Evolutionary conservation across 73 alveolate genomes (phyloP).

Genomic region (Uronychia binucleata): DNA sequence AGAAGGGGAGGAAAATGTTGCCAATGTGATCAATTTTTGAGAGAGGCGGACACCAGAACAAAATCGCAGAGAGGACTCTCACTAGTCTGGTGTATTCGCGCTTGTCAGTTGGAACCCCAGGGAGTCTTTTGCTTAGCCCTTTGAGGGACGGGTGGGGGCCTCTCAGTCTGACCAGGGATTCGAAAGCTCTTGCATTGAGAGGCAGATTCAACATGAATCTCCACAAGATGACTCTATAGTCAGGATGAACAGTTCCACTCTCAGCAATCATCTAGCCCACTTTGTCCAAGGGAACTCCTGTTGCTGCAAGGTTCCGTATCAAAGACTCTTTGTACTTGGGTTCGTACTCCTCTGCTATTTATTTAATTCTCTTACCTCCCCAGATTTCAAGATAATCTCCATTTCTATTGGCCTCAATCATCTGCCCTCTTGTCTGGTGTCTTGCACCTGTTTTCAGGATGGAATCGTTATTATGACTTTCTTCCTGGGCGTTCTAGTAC

Average conservation of each 20-base stretch:
- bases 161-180: neutral
- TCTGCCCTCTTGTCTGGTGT: neutral
- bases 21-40: slow-evolving; percentile 11
- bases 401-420: neutral
- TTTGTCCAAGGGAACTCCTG: neutral
- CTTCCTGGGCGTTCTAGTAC: neutral
- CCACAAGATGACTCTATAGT: neutral
- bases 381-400: neutral
- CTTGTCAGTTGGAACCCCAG: neutral
- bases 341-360: neutral
- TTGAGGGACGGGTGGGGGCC: neutral
- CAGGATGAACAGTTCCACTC: neutral
- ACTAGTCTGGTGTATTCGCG: neutral
- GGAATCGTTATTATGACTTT: neutral
- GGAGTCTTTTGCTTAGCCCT: slow-evolving; percentile 8
- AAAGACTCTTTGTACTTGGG: neutral
- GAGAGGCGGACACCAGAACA: slow-evolving; percentile 15
- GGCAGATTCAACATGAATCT: slow-evolving; percentile 1
- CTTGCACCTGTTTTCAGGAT: neutral
- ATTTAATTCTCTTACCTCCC: too few relatives aligned
- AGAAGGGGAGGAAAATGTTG: slow-evolving; percentile 6
- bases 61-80: neutral
- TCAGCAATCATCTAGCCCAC: neutral
- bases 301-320: neutral
- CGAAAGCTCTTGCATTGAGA: neutral